Percentiles rank a stretch among this genome's conserved stretches.
Evolutionary conservation across 257 asterid genomes (phyloP).

Genomic region (Perilla frutescens): DNA sequence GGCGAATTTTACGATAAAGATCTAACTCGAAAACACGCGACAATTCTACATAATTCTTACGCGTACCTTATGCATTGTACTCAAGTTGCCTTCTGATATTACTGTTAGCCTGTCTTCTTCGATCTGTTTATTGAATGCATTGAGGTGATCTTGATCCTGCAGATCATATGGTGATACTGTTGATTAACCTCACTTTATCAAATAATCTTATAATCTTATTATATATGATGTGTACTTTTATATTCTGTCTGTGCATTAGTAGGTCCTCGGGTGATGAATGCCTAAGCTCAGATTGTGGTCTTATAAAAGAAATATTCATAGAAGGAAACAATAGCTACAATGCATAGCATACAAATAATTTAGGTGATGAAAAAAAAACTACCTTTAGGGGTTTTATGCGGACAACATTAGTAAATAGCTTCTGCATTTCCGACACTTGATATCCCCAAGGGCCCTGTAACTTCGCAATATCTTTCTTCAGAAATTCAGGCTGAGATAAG

Average conservation of each 20-base stretch:
- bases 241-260: background rate
- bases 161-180: constrained; percentile 29
- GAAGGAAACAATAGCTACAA: background rate
- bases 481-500: constrained; percentile 61
- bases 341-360: background rate
- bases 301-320: background rate
- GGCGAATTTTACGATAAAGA: constrained; percentile 5
- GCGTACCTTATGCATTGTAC: constrained; percentile 50
- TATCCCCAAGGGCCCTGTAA: constrained; percentile 42
- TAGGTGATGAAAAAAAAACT: background rate
- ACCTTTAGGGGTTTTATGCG: constrained; percentile 63
- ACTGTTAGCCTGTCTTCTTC: constrained; percentile 77
- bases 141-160: constrained; percentile 73
- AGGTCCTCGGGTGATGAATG: background rate
- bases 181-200: background rate
- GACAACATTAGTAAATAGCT: constrained; percentile 60
- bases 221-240: no score
- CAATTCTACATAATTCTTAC: constrained; percentile 15
- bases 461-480: constrained; percentile 58
- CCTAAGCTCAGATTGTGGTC: background rate
- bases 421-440: constrained; percentile 44
- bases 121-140: constrained; percentile 65
- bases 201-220: background rate
- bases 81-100: constrained; percentile 76
- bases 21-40: constrained; percentile 2